These are phyloP conservation scores for Peribolospora kevripleyi DNA, from an alignment of 768 basidiomycete genomes.

Conservation along the genomic window DNA sequence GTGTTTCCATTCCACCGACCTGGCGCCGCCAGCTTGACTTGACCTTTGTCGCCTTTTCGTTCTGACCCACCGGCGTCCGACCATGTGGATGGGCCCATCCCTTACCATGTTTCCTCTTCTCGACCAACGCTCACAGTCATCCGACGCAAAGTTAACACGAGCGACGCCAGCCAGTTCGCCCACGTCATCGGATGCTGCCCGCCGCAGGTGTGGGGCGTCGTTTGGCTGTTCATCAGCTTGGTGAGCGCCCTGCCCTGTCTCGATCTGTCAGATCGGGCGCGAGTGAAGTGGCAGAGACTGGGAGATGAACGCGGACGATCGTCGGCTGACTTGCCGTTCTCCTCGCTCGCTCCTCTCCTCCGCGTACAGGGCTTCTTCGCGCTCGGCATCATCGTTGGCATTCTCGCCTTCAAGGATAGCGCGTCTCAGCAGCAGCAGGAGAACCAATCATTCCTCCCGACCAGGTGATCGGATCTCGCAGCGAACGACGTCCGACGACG, in stretches of 20 bases:
- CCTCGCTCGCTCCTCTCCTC: too few species aligned
- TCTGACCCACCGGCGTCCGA: slow-evolving; percentile 31
- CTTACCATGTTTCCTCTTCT: neutral
- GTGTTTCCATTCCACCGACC: slow-evolving; percentile 14
- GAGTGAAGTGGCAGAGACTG: too few species aligned
- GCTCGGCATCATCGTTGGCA: too few species aligned
- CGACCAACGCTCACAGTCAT: neutral
- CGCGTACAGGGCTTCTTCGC: too few species aligned
- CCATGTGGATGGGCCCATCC: slow-evolving; percentile 55
- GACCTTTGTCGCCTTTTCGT: neutral
- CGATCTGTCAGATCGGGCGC: too few species aligned
- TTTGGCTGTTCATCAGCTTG: slow-evolving; percentile 58
- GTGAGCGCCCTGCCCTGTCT: slow-evolving; percentile 5
- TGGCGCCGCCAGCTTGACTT: neutral
- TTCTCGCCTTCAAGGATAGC: too few species aligned
- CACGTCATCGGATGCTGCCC: slow-evolving; percentile 22
- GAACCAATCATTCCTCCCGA: too few species aligned
- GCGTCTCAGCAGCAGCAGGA: too few species aligned
- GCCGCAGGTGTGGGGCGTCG: slow-evolving; percentile 38
- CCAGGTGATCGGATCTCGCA: too few species aligned
- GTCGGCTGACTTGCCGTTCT: too few species aligned
- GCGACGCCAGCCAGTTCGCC: slow-evolving; percentile 67
- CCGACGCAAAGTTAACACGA: slow-evolving; percentile 36
- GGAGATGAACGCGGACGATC: too few species aligned
- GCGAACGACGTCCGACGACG: too few species aligned